Evolutionary conservation across 768 basidiomycete genomes (phyloP).

Genomic region (Trametes villosa): DNA sequence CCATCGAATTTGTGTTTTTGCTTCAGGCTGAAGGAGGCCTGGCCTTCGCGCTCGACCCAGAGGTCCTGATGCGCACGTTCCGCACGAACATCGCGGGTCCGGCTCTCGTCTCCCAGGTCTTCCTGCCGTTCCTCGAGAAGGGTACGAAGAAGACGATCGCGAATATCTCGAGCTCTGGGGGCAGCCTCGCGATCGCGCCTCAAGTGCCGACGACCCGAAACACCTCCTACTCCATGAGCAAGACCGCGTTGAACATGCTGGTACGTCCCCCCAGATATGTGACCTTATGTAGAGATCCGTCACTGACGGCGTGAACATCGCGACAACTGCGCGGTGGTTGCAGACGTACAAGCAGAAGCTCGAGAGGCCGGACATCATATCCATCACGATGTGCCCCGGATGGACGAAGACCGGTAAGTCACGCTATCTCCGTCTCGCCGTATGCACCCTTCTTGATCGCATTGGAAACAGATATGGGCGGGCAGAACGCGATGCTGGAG

Average conservation of each 20-base stretch:
- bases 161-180: slow-evolving; percentile 30
- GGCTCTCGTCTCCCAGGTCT: slow-evolving; percentile 7
- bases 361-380: slow-evolving; percentile 37
- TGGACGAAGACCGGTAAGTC: slow-evolving; percentile 41
- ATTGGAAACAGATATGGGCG: slow-evolving; percentile 15
- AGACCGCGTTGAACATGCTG: slow-evolving; percentile 47
- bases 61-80: slow-evolving; percentile 2
- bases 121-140: slow-evolving; percentile 11
- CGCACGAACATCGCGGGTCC: slow-evolving; percentile 11
- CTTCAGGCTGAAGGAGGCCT: background rate
- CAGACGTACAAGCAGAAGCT: too few relatives aligned
- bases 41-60: slow-evolving; percentile 4
- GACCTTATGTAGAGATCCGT: background rate
- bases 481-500: slow-evolving; percentile 9
- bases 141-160: slow-evolving; percentile 8
- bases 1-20: background rate
- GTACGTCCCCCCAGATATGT: slow-evolving; percentile 25
- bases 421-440: background rate
- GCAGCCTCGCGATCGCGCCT: slow-evolving; percentile 37
- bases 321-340: slow-evolving; percentile 35
- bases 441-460: background rate
- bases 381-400: slow-evolving; percentile 39
- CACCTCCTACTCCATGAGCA: slow-evolving; percentile 40
- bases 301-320: background rate
- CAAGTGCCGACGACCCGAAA: slow-evolving; percentile 11